phyloP scores from a whole-genome alignment of 306 rosid species.

The Quillaja saponaria region DNA sequence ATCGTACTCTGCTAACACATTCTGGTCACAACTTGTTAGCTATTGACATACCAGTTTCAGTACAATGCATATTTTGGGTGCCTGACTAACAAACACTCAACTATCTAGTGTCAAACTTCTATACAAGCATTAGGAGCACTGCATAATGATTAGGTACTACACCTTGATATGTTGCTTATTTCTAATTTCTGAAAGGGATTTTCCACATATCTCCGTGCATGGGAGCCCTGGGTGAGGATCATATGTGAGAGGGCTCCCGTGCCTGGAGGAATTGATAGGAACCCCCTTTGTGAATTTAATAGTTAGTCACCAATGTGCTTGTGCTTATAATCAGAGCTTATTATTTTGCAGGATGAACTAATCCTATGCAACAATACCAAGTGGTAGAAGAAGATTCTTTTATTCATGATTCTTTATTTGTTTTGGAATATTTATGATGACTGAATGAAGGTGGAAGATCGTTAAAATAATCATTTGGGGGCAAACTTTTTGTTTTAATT shows the following conservation, averaged over 20 bases:
- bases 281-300: conserved; percentile 26
- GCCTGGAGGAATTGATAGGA: too few relatives aligned
- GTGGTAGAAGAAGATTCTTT: conserved; percentile 51
- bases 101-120: conserved; percentile 46
- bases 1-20: conserved; percentile 47
- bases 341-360: conserved; percentile 55
- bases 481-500: conserved; percentile 41
- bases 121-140: conserved; percentile 21
- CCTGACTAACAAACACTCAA: conserved; percentile 47
- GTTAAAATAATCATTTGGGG: conserved; percentile 63
- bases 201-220: too few relatives aligned
- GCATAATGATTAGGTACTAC: conserved; percentile 42
- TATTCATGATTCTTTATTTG: conserved; percentile 70
- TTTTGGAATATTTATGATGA: conserved; percentile 49
- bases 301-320: conserved; percentile 40
- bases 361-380: conserved; percentile 26
- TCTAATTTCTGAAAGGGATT: too few relatives aligned
- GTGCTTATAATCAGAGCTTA: conserved; percentile 40
- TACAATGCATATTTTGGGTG: conserved; percentile 47
- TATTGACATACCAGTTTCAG: conserved; percentile 43
- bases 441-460: conserved; percentile 55
- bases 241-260: too few relatives aligned
- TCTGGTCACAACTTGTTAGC: conserved; percentile 49
- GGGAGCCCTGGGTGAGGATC: too few relatives aligned
- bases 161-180: conserved; percentile 21